A percentile compares a stretch with the other conserved stretches of the same genome.
Conservation (phyloP, 202 grass and related monocot genomes). For the Zizania palustris region DNA sequence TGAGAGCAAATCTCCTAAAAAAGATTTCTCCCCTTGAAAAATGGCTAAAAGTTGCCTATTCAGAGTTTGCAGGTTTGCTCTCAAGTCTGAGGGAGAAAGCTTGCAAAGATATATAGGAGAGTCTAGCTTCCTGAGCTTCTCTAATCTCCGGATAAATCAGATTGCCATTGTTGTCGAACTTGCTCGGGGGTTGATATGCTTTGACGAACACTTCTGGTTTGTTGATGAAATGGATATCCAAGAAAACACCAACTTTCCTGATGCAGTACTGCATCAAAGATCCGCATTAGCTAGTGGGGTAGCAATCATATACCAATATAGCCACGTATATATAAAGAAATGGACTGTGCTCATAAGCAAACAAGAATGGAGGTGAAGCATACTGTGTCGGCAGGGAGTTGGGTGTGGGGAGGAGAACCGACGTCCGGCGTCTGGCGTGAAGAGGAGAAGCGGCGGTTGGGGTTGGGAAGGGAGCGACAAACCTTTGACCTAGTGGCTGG, state of each 20-base stretch:
- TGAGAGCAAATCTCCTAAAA: too few relatives aligned
- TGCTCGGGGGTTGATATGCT: slow-evolving; percentile 38
- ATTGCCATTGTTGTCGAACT: slow-evolving; percentile 71
- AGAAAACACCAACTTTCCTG: slow-evolving; percentile 70
- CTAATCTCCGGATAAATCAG: slow-evolving; percentile 52
- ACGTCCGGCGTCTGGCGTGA: too few relatives aligned
- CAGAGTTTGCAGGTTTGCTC: slow-evolving; percentile 8
- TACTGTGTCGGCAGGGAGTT: too few relatives aligned
- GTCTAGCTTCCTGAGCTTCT: slow-evolving; percentile 55
- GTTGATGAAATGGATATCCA: slow-evolving; percentile 92
- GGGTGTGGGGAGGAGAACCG: too few relatives aligned
- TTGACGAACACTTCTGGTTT: slow-evolving; percentile 65
- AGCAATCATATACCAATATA: too few relatives aligned
- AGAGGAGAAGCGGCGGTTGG: too few relatives aligned
- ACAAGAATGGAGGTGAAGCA: too few relatives aligned
- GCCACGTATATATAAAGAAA: too few relatives aligned
- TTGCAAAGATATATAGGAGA: slow-evolving; percentile 61
- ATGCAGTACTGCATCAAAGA: slow-evolving; percentile 65
- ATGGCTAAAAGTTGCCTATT: not conserved
- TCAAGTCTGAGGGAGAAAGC: slow-evolving; percentile 62
- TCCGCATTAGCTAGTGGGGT: too few relatives aligned
- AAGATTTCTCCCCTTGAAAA: not conserved
- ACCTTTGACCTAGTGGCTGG: too few relatives aligned
- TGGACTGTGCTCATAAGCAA: too few relatives aligned
- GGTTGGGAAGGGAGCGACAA: too few relatives aligned